Evolutionary conservation across 2,329 filamentous ascomycete genomes (phyloP), one percentile per base, ranked within the genome.

Genomic region (Penicillium crustosum): DNA sequence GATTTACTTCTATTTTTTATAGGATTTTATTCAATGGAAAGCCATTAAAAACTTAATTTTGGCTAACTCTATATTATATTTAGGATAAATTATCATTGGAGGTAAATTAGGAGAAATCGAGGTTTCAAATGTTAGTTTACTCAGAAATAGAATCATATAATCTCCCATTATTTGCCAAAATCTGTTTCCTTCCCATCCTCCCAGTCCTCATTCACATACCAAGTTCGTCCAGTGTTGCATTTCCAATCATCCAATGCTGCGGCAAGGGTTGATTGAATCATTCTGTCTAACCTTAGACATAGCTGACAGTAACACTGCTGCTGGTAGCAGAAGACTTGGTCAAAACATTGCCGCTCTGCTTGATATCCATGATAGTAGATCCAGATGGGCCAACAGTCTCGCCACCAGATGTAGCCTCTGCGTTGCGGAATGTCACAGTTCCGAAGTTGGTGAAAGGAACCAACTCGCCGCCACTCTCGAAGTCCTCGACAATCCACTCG

Each of bases 401-500:
- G 19, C 61, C 62, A 17, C 47, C 62, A 41, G 63, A 65, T 6
- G 65, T 70, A 21, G 75, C 78, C 50, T 67, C 66, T 38, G 74
- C 72, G 29, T 66, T 64, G 8, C 74, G 77, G 66, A 82, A 83
- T 9, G 73, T 74, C 25, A 82, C 78, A 25, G 74, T 77, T 10
- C 77, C 77, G 60, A 82, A 82, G 68, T 81, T 64, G 38, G 74
- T 77, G 49, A 82, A 77, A 0, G 71, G 59, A 31, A 82, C 78
- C 12, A 80, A 70, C 2, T 67, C 66, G 35, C 63, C 62, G 43
- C 67, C 63, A 15, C 65, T 58, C 57, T 74, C 67, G 55, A 78
- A 82, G 63, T 82, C 81, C 73, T 85, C 82, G 9, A 85, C 82
- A 61, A 86, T 85, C 83, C 83, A 86, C 69, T 86, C 83, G n/a